These are phyloP conservation scores for Gleditsia sinensis DNA, from an alignment of 306 rosid species.

Conservation along the genomic window DNA sequence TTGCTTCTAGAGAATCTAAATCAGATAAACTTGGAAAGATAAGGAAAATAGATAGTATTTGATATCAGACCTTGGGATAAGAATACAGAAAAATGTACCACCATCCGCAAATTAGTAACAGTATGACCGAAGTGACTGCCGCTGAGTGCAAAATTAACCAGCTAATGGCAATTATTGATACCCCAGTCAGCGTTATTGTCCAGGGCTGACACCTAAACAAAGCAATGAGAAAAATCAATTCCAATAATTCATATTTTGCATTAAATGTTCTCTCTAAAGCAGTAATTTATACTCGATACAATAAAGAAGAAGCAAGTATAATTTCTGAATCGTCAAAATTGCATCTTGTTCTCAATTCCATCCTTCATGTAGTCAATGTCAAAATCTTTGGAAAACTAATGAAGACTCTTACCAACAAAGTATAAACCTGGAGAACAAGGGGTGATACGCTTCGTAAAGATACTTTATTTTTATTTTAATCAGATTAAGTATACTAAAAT, in stretches of 20 bases:
- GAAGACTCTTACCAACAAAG: too few species aligned
- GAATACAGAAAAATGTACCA: slow-evolving; percentile 89
- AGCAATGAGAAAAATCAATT: background rate
- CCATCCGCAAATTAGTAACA: slow-evolving; percentile 60
- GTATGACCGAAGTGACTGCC: slow-evolving; percentile 39
- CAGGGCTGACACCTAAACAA: slow-evolving; percentile 14
- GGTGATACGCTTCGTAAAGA: too few species aligned
- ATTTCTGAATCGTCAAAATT: too few species aligned
- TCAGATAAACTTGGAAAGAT: background rate
- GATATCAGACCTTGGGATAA: slow-evolving; percentile 73
- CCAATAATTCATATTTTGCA: background rate
- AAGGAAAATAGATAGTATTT: background rate
- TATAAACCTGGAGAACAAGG: background rate
- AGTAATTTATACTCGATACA: too few species aligned
- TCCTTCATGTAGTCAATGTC: background rate
- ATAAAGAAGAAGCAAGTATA: too few species aligned
- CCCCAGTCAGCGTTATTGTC: slow-evolving; percentile 15
- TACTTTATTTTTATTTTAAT: too few species aligned
- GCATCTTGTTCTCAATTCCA: background rate
- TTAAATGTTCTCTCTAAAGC: background rate
- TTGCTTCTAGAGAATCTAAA: background rate
- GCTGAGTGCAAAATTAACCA: slow-evolving; percentile 28
- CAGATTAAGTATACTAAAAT: too few species aligned
- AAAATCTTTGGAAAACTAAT: background rate
- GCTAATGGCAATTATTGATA: background rate